These are phyloP conservation scores for Starmerella vaccinii DNA, from an alignment of 805 yeast genomes.

Conservation along the genomic window DNA sequence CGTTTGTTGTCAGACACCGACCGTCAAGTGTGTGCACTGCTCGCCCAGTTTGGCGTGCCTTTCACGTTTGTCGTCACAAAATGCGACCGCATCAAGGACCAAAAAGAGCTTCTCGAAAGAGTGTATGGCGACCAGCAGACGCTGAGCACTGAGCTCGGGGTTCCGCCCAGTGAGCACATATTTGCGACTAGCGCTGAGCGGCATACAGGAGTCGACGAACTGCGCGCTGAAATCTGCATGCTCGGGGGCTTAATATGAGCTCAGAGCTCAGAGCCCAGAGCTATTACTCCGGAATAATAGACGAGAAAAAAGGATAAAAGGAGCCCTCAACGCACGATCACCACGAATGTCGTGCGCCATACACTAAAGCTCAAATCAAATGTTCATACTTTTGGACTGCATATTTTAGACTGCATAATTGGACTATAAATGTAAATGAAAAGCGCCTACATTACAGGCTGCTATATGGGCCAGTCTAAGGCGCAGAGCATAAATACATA, in stretches of 20 bases:
- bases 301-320: no score
- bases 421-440: background rate
- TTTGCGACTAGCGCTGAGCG: conserved; percentile 23
- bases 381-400: no score
- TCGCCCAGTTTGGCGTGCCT: conserved; percentile 48
- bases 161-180: conserved; percentile 30
- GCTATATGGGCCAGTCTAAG: no score
- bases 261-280: no score
- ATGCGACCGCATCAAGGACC: conserved; percentile 37
- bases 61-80: conserved; percentile 73
- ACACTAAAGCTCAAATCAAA: no score
- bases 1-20: conserved; percentile 53
- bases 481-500: conserved; percentile 3
- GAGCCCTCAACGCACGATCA: no score
- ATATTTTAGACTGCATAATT: background rate
- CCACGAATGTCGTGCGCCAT: no score
- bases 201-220: conserved; percentile 25
- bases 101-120: conserved; percentile 6
- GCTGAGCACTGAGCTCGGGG: conserved; percentile 6
- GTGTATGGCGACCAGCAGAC: conserved; percentile 6
- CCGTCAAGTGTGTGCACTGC: conserved; percentile 39
- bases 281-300: no score
- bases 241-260: conserved; percentile 21
- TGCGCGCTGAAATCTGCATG: conserved; percentile 24
- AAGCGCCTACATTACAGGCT: no score